Base-by-base conservation (phyloP, 805 yeast genomes). In the Yarrowia divulgata region DNA sequence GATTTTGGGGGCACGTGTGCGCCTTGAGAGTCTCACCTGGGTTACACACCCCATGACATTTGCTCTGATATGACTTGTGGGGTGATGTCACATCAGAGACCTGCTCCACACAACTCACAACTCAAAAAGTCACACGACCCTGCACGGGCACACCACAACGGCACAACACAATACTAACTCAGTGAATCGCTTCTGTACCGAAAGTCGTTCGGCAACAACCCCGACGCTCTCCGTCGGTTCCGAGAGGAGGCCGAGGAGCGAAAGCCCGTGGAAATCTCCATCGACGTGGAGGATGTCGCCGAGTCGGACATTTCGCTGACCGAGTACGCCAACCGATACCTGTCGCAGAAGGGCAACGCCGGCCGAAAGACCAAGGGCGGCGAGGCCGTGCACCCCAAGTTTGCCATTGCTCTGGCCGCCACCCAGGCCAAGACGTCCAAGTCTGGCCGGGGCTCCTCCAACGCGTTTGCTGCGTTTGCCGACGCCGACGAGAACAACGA, bases 281-380 rank as follows among this genome's bases (percentile, higher is more conserved):
- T 58, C 23, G 70, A 60, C 57, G 67, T 50, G n/a, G 70, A 69
- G 49, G 72, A 70, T 35, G 71, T 43, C 19, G 70, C 62, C 50
- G 70, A 60, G 37, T 60, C 50, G 13, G 72, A 71, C 48, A 50
- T 68, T 54, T 62, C 67, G 5, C 50, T 70, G 52, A 52, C 71
- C 43, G 72, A 70, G 55, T 69, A 70, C 43, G 70, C 71, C 43
- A 49, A 66, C 46, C 58, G 72, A 32, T 70, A 64, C 64, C 52
- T 69, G 23, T 29, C 40, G 34, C 67, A 49, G 42, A 48, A 55
- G 66, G 66, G 69, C 52, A 45, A 69, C 35, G 23, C 23, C 2
- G 49, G 55, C 35, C 50, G 62, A 42, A 54, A 52, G 50, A 23
- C 37, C 35, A 66, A 49, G 40, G 58, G 64, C 18, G 70, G 64